A percentile compares a stretch with the other conserved stretches of the same genome.
These are phyloP conservation scores for Guadua angustifolia DNA, from an alignment of 176 grass and related monocot species.

Conservation along the genomic window DNA sequence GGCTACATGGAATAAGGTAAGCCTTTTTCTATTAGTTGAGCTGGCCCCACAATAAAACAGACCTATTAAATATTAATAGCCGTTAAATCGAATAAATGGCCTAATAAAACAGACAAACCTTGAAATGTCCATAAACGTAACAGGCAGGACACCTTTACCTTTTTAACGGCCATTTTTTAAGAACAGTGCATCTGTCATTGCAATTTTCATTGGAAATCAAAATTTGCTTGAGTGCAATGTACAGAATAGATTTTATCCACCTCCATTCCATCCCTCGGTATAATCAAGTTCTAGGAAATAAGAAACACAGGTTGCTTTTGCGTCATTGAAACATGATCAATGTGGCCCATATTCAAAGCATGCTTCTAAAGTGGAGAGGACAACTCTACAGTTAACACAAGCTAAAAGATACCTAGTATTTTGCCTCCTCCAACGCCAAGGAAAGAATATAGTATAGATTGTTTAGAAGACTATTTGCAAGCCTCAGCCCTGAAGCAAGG, in stretches of 20 bases:
- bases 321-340: background rate
- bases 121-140: no score
- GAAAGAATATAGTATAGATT: slow-evolving; percentile 19
- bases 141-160: no score
- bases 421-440: background rate
- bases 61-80: no score
- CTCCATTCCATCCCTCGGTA: background rate
- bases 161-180: no score
- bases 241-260: background rate
- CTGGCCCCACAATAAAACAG: no score
- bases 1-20: no score
- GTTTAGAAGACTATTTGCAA: slow-evolving; percentile 4
- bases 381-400: slow-evolving; percentile 8
- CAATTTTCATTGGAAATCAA: background rate
- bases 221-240: background rate
- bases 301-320: background rate
- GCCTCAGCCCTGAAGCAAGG: background rate
- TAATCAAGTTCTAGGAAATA: background rate
- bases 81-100: no score
- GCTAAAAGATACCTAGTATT: background rate
- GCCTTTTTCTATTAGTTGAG: no score
- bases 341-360: background rate
- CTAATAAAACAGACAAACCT: no score
- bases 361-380: background rate
- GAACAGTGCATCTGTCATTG: background rate